These are phyloP conservation scores for Pestalotiopsis sp. DNA, from an alignment of 2,329 filamentous ascomycete genomes.

Conservation along the genomic window DNA sequence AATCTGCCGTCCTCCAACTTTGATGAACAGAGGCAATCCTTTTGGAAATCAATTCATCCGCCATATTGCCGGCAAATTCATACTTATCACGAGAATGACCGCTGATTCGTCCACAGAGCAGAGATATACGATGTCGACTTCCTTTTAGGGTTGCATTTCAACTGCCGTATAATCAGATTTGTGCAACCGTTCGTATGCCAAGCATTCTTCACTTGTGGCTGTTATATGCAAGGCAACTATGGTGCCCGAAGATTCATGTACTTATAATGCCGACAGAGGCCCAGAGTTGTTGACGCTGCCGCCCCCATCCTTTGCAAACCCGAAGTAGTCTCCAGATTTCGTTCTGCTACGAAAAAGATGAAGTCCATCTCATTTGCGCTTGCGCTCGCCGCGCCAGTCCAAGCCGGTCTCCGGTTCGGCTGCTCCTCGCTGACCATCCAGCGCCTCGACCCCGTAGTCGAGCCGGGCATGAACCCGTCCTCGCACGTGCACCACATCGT, in stretches of 20 bases:
- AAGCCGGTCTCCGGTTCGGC: slow-evolving; percentile 31
- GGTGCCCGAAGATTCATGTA: too few species aligned
- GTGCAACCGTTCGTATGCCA: neutral
- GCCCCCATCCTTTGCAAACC: too few species aligned
- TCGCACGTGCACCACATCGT: slow-evolving; percentile 33
- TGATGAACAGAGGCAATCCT: neutral
- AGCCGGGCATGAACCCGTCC: slow-evolving; percentile 27
- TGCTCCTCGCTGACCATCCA: slow-evolving; percentile 30
- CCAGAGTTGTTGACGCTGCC: neutral
- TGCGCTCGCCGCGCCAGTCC: slow-evolving; percentile 20
- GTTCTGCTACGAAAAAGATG: neutral
- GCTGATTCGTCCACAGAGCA: neutral
- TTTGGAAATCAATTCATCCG: neutral
- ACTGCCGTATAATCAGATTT: neutral
- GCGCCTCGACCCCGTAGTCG: slow-evolving; percentile 31
- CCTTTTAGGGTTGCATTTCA: neutral
- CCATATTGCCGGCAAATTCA: neutral
- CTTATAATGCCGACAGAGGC: neutral
- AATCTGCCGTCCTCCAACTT: neutral
- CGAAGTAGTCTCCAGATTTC: neutral
- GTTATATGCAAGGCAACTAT: neutral
- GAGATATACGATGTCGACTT: neutral
- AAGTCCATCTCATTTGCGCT: neutral
- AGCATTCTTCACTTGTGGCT: neutral
- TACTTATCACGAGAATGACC: neutral